phyloP scores from a whole-genome alignment of 192 early-diverging fungal genomes.

The Mortierella antarctica region DNA sequence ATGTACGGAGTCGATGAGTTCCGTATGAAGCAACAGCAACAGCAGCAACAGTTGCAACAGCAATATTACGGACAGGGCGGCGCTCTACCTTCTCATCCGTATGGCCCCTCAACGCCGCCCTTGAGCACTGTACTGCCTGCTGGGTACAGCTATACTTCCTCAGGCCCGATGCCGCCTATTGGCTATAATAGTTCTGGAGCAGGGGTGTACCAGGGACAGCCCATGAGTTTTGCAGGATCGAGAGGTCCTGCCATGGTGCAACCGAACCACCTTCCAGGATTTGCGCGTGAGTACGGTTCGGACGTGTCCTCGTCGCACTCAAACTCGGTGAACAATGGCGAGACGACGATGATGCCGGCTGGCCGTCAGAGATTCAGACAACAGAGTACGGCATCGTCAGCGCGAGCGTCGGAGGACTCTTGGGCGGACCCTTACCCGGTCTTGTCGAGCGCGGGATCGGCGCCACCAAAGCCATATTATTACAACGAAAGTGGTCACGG shows the following conservation, averaged over 20 bases:
- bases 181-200: too few relatives aligned
- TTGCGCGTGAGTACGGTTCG: background rate
- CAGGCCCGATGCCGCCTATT: too few relatives aligned
- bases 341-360: background rate
- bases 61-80: conserved; percentile 15
- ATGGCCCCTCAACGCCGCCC: background rate
- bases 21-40: conserved; percentile 22
- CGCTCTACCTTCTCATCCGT: conserved; percentile 3
- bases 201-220: too few relatives aligned
- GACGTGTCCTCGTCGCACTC: background rate
- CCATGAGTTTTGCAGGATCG: background rate
- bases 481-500: conserved; percentile 29
- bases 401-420: conserved; percentile 29
- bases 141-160: too few relatives aligned
- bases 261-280: background rate
- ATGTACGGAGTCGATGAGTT: conserved; percentile 37
- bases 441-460: background rate
- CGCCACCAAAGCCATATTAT: background rate
- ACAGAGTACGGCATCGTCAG: conserved; percentile 12
- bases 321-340: background rate
- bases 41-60: conserved; percentile 25
- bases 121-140: too few relatives aligned
- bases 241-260: background rate
- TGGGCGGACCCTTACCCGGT: conserved; percentile 11
- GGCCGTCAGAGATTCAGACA: conserved; percentile 15